A percentile compares a stretch with the other conserved stretches of the same genome.
These are phyloP conservation scores for Carex myosuroides DNA, from an alignment of 176 grass and related monocot species.

Conservation along the genomic window DNA sequence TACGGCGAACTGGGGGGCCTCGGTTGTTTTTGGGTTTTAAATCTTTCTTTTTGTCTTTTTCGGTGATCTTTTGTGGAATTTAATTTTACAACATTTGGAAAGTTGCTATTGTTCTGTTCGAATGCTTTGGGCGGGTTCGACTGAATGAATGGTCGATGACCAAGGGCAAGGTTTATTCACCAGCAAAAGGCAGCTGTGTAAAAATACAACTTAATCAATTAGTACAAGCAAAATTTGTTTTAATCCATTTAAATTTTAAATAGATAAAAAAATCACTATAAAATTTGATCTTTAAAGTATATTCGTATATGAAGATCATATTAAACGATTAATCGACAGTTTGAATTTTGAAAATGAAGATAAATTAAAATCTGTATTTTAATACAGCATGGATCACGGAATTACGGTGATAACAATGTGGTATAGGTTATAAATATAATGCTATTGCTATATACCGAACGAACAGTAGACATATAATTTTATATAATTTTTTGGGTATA, in stretches of 20 bases:
- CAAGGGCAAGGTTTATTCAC: neutral
- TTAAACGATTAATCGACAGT: too few relatives aligned
- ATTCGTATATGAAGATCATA: too few relatives aligned
- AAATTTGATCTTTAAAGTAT: too few relatives aligned
- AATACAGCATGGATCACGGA: too few relatives aligned
- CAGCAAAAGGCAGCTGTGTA: neutral
- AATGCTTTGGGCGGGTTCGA: constrained; percentile 16
- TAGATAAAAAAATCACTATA: too few relatives aligned
- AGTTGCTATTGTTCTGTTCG: constrained; percentile 18
- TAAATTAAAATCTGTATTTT: too few relatives aligned
- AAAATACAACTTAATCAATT: neutral
- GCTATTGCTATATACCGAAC: too few relatives aligned
- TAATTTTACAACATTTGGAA: constrained; percentile 6
- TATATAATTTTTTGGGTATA: neutral
- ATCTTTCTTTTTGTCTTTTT: constrained; percentile 7
- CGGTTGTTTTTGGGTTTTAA: neutral
- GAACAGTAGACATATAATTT: too few relatives aligned
- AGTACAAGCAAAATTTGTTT: neutral
- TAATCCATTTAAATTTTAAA: neutral
- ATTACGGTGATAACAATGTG: too few relatives aligned
- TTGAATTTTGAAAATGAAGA: too few relatives aligned
- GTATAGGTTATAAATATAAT: too few relatives aligned
- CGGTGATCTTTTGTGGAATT: constrained; percentile 15
- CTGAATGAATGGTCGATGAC: neutral
- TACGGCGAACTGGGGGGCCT: neutral